phyloP scores from a whole-genome alignment of 2,329 filamentous ascomycete species.

The Talaromyces sp. region DNA sequence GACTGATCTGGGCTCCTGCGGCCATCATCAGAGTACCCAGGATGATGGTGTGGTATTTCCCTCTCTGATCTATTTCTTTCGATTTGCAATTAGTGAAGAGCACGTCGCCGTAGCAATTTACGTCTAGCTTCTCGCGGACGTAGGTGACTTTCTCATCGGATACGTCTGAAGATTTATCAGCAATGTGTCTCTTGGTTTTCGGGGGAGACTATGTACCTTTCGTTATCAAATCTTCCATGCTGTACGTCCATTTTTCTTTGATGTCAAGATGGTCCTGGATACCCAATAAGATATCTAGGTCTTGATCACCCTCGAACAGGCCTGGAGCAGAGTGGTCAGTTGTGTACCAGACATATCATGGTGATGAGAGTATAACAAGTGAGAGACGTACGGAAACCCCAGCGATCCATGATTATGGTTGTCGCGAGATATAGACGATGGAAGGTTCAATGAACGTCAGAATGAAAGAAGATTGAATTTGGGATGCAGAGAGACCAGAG shows the following conservation, averaged over 20 bases:
- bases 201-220: neutral
- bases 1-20: neutral
- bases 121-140: constrained; percentile 4
- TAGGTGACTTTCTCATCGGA: neutral
- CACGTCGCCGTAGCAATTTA: neutral
- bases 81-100: neutral
- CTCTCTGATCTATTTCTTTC: neutral
- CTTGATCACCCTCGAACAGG: neutral
- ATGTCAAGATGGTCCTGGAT: neutral
- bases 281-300: neutral
- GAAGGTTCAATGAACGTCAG: neutral
- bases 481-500: too few species aligned
- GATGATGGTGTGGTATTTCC: constrained; percentile 7
- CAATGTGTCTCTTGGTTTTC: neutral
- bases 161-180: neutral
- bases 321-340: neutral
- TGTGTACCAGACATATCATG: neutral
- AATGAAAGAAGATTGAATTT: neutral
- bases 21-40: constrained; percentile 9
- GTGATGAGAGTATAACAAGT: neutral
- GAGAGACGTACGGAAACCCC: neutral
- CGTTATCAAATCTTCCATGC: too few species aligned
- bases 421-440: neutral
- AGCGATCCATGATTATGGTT: neutral
- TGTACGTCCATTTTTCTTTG: neutral